These are phyloP conservation scores for Dendrocalamus latiflorus DNA, from an alignment of 202 grass and related monocot species.

Conservation along the genomic window DNA sequence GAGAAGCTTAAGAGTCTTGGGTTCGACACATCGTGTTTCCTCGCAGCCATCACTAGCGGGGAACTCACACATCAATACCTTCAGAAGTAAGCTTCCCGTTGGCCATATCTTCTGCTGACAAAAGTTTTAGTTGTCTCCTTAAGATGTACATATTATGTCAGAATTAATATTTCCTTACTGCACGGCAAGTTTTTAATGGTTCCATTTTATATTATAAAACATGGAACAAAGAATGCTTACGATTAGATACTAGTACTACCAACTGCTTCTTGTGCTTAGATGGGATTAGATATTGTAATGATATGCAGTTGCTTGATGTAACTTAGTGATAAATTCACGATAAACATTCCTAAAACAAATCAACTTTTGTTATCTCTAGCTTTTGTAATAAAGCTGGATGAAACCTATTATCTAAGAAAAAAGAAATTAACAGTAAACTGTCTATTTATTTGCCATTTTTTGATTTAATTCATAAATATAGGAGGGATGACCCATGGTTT, in stretches of 20 bases:
- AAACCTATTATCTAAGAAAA: too few relatives aligned
- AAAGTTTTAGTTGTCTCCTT: too few relatives aligned
- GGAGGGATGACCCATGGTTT: slow-evolving; percentile 88
- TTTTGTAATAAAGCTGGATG: too few relatives aligned
- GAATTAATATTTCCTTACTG: too few relatives aligned
- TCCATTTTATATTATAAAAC: too few relatives aligned
- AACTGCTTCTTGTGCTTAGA: background rate
- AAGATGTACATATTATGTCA: background rate
- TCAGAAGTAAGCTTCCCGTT: slow-evolving; percentile 43
- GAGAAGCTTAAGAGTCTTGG: slow-evolving; percentile 72
- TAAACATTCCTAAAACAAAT: too few relatives aligned
- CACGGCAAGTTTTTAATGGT: too few relatives aligned
- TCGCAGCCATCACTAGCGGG: slow-evolving; percentile 76
- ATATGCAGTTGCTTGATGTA: background rate
- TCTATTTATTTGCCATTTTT: background rate
- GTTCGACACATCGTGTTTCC: slow-evolving; percentile 66
- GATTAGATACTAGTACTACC: too few relatives aligned
- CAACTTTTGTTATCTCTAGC: too few relatives aligned
- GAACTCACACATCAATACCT: slow-evolving; percentile 86
- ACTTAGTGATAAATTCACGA: background rate
- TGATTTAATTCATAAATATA: slow-evolving; percentile 14
- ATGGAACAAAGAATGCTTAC: too few relatives aligned
- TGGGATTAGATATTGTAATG: background rate
- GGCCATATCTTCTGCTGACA: background rate
- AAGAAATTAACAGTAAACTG: too few relatives aligned